phyloP scores from a whole-genome alignment of 2,329 filamentous ascomycete genomes.

The Fusarium sp. region DNA sequence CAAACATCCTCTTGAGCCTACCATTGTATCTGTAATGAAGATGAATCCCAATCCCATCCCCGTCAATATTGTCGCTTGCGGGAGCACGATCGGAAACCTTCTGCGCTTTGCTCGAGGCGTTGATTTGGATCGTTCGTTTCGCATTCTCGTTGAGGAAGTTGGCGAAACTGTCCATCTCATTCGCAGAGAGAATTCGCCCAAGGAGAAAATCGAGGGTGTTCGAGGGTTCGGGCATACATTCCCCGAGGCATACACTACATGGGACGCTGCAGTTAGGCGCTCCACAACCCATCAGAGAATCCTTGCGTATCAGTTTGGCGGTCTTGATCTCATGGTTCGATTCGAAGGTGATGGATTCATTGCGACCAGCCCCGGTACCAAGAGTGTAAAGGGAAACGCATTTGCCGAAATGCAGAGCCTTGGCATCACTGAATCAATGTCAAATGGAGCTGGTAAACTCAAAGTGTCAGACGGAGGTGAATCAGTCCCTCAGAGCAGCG shows the following conservation, averaged over 20 bases:
- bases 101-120: conserved; percentile 63
- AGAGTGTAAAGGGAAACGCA: not conserved
- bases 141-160: conserved; percentile 68
- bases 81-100: conserved; percentile 70
- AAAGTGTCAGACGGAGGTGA: conserved; percentile 40
- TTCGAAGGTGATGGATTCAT: conserved; percentile 47
- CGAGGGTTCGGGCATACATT: conserved; percentile 74
- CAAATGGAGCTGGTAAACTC: conserved; percentile 2
- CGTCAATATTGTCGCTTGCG: conserved; percentile 71
- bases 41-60: conserved; percentile 32
- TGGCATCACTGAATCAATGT: not conserved
- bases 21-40: conserved; percentile 54
- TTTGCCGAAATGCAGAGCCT: conserved; percentile 15
- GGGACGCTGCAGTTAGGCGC: conserved; percentile 63
- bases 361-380: not conserved
- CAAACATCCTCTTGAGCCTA: conserved; percentile 62
- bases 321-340: conserved; percentile 42
- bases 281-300: conserved; percentile 73
- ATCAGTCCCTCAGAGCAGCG: conserved; percentile 43
- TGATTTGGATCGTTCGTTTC: conserved; percentile 62
- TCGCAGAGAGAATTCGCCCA: conserved; percentile 69
- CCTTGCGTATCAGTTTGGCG: conserved; percentile 66
- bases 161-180: conserved; percentile 70
- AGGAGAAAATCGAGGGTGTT: conserved; percentile 65
- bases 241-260: conserved; percentile 73